phyloP scores from a whole-genome alignment of 306 rosid species.

The Cotoneaster glaucophyllus region DNA sequence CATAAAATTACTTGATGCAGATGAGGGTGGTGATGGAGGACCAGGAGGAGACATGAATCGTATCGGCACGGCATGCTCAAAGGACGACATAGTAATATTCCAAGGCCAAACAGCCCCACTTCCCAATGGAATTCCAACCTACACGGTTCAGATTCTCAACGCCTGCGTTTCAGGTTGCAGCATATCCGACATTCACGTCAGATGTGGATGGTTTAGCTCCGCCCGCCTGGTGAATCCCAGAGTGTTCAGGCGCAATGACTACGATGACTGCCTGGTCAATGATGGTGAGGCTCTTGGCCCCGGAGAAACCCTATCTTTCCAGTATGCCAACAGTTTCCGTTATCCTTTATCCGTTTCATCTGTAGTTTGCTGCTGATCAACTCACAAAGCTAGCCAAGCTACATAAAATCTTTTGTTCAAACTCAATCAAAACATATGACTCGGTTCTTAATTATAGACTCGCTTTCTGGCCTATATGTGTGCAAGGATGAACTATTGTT shows the following conservation, averaged over 20 bases:
- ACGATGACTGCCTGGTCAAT: slow-evolving; percentile 53
- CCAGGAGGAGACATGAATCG: slow-evolving; percentile 18
- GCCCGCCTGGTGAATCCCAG: slow-evolving; percentile 40
- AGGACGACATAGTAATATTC: slow-evolving; percentile 33
- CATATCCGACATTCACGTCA: slow-evolving; percentile 40
- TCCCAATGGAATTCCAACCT: slow-evolving; percentile 48
- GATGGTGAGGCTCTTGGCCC: slow-evolving; percentile 40
- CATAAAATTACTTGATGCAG: not conserved
- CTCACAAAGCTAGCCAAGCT: too few species aligned
- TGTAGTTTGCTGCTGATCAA: slow-evolving; percentile 17
- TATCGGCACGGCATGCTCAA: slow-evolving; percentile 35
- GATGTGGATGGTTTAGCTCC: slow-evolving; percentile 74
- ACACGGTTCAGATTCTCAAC: slow-evolving; percentile 46
- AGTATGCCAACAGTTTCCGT: slow-evolving; percentile 41
- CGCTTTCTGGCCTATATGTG: not conserved
- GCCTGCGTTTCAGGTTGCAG: slow-evolving; percentile 38
- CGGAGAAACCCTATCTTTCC: slow-evolving; percentile 42
- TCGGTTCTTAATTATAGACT: not conserved
- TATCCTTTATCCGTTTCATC: slow-evolving; percentile 59
- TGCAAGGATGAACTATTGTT: not conserved
- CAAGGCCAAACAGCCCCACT: slow-evolving; percentile 43
- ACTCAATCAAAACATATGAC: too few species aligned
- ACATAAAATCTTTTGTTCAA: too few species aligned
- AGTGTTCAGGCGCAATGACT: slow-evolving; percentile 35
- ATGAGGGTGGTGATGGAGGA: not conserved